Evolutionary conservation across 805 yeast genomes (phyloP).

Genomic region (Diddensiella caesifluorescens): DNA sequence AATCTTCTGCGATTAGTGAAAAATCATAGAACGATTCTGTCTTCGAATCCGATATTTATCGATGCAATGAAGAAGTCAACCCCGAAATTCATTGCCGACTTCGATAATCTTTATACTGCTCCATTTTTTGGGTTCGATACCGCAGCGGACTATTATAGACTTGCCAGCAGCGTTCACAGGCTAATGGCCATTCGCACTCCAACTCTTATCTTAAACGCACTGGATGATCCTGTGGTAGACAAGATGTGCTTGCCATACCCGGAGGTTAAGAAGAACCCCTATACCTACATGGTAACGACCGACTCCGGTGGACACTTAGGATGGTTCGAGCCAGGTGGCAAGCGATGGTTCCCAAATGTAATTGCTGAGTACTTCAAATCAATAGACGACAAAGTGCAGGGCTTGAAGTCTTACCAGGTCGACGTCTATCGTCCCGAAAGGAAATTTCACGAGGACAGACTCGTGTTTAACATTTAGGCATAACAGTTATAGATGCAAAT

Average conservation of each 20-base stretch:
- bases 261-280: constrained; percentile 54
- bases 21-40: constrained; percentile 39
- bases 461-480: constrained; percentile 9
- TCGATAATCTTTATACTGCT: constrained; percentile 63
- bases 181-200: constrained; percentile 56
- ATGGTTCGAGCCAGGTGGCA: constrained; percentile 58
- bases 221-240: constrained; percentile 73
- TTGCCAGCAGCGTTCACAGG: constrained; percentile 53
- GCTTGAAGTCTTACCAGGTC: constrained; percentile 11
- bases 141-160: constrained; percentile 59
- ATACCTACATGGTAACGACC: constrained; percentile 51
- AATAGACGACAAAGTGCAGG: constrained; percentile 31
- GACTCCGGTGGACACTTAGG: constrained; percentile 78
- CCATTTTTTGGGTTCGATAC: constrained; percentile 59
- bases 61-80: constrained; percentile 26
- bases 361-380: constrained; percentile 40
- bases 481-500: no score
- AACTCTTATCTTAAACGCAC: constrained; percentile 52
- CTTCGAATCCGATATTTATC: constrained; percentile 27
- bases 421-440: constrained; percentile 14
- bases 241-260: constrained; percentile 45
- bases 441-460: constrained; percentile 20
- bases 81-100: constrained; percentile 40
- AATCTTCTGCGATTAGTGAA: constrained; percentile 42
- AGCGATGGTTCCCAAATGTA: constrained; percentile 62